These are phyloP conservation scores for Puccinia polysora DNA, from an alignment of 1,284 basidiomycete genomes.

Conservation along the genomic window DNA sequence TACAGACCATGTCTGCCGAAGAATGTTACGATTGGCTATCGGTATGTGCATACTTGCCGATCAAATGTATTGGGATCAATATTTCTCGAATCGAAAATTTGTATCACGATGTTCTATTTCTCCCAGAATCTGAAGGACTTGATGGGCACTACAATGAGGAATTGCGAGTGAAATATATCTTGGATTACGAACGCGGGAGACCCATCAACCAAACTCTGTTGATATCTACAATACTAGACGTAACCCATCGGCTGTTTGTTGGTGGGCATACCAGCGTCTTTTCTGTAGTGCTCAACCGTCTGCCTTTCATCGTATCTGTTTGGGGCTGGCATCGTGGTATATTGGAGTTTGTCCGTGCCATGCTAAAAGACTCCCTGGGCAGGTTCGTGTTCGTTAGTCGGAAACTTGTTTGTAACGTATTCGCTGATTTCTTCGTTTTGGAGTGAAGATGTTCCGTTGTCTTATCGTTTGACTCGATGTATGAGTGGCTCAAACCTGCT, in stretches of 20 bases:
- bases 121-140: background rate
- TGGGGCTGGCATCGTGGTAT: conserved; percentile 43
- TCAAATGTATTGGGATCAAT: conserved; percentile 2
- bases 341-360: conserved; percentile 14
- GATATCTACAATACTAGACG: conserved; percentile 17
- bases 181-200: conserved; percentile 29
- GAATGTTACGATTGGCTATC: conserved; percentile 40
- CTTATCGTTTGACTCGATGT: conserved; percentile 33
- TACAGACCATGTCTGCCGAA: conserved; percentile 2
- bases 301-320: conserved; percentile 25
- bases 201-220: conserved; percentile 28
- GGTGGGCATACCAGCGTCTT: background rate
- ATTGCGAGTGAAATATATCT: conserved; percentile 26
- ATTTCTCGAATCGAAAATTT: background rate
- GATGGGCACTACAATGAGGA: background rate
- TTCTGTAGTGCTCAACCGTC: background rate
- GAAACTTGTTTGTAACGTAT: background rate
- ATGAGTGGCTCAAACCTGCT: conserved; percentile 31
- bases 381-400: background rate
- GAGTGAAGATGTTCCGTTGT: background rate
- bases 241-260: background rate
- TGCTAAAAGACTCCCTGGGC: conserved; percentile 11
- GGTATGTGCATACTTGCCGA: conserved; percentile 1
- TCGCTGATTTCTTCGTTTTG: background rate
- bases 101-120: conserved; percentile 3